Evolutionary conservation across 768 basidiomycete genomes (phyloP), one percentile per base, ranked within the genome.

Genomic region (Mycena vitilis): DNA sequence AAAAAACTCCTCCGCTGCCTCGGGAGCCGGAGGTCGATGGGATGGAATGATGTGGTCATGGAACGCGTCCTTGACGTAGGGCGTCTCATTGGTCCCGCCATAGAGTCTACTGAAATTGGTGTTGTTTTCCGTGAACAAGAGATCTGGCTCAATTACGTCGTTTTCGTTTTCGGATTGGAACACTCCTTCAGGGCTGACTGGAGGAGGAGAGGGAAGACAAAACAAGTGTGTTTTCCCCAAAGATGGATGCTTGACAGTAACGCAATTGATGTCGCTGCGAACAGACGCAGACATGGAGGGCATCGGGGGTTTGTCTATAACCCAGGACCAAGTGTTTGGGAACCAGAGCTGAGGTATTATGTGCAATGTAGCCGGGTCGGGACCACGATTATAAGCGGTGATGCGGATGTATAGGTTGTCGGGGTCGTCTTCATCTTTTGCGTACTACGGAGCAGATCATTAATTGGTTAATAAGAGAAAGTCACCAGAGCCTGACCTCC

Each of bases 251-350:
- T 87, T 87, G 4, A 89, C 91, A 47, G 88, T 88, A 73, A 96
- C 84, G 65, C 86, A 87, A 68, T 86, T 87, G 63, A 86, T 82
- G 38, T 88, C 86, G 59, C 85, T 83, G 40, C 78, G 78, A 48
- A 85, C 80, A 5, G 89, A 87, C 5, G 85, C 88, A 44, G 79
- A 82, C 73, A 95, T 80, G 10, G 79, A 82, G 42, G 93, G 91
- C 81, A 88, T 88, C 0, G 86, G 81, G 9, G 92, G 91, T 66
- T 88, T 88, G 44, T 90, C 86, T 12, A 84, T 71, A 11, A 87
- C 84, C 98, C 98, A 99, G 1, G 98, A 98, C 98, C 98, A 99
- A 37, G 95, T 96, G 78, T 99, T 99, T 23, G 95, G 90, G 83
- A 98, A 99, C 92, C 94, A 98, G 49, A 99, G 83, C 73, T 98